Base-by-base conservation (phyloP, 768 basidiomycete genomes). In the Dendrothele bispora region DNA sequence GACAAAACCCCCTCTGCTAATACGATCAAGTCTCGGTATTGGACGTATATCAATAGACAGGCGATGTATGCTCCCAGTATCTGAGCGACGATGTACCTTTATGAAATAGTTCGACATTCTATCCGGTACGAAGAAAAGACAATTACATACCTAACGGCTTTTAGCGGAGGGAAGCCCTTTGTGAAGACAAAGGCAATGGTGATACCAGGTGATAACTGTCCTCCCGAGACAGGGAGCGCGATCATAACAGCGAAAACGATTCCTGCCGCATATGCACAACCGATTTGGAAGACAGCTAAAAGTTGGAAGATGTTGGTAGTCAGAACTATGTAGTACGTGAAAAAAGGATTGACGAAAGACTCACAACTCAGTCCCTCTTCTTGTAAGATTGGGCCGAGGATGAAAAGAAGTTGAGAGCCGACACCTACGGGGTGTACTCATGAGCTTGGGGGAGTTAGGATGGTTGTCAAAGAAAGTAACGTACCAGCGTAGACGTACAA, bases 201-300 rank as follows among this genome's bases (percentile, higher is more conserved):
- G 18, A 87, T 71, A 39, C 77, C 74, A 2, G 88, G 89, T 43
- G 73, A 82, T 60, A 87, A 81, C 55, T 87, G 85, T 18, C 83
- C 78, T 10, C 80, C 81, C 8, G 82, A 84, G 1, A 82, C 74
- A 15, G 75, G 60, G 5, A 64, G 65, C 42, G 77, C 82, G 22
- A 83, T 63, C 8, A 64, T 60, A 43, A 86, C 58, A 1, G 84
- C 85, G 39, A 85, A 71, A 11, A 83, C 53, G 51, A 85, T 82
- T 20, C 84, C 84, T 26, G 76, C 63, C 4, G 74, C 71, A 62
- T 86, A 87, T 1, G 71, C 77, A 27, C 80, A 56, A 24, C 82
- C 85, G 18, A 86, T 65, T 28, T 82, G 82, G 4, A 79, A 61
- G 6, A 86, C 41, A 12, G 77, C 83, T 84, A 40, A 10, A 51